These are phyloP conservation scores for Fraxinus cuspidata DNA, from an alignment of 257 asterid genomes.

Conservation along the genomic window DNA sequence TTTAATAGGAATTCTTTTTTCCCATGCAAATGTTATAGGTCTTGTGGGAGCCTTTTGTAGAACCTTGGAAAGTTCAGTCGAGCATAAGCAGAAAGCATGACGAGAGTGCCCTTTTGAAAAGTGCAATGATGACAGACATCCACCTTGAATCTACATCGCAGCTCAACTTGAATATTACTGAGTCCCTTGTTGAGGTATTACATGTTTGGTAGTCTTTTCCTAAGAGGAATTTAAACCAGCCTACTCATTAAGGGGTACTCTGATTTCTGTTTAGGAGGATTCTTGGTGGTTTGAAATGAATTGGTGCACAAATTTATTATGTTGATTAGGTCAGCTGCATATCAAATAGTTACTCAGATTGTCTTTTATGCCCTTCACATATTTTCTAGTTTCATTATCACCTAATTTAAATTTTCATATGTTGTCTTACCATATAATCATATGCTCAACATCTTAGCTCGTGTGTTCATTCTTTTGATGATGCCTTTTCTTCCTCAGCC, in stretches of 20 bases:
- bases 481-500: not conserved
- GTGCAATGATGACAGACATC: constrained; percentile 59
- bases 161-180: constrained; percentile 81
- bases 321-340: constrained; percentile 6
- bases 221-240: constrained; percentile 13
- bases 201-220: constrained; percentile 2
- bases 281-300: constrained; percentile 3
- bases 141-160: constrained; percentile 63
- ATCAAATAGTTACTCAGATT: constrained; percentile 6
- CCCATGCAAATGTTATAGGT: constrained; percentile 49
- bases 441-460: not conserved
- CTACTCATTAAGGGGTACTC: constrained; percentile 4
- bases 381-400: not conserved
- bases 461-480: not conserved
- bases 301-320: constrained; percentile 4
- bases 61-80: constrained; percentile 80
- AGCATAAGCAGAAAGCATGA: constrained; percentile 58
- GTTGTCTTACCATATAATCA: not conserved
- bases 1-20: constrained; percentile 20
- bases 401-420: not conserved
- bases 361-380: constrained; percentile 13
- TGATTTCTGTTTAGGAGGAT: constrained; percentile 18
- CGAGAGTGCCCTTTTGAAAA: constrained; percentile 62
- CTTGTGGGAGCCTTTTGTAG: constrained; percentile 92
- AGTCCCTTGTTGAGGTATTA: constrained; percentile 81